Evolutionary conservation across 1,284 basidiomycete species (phyloP), one percentile per base, ranked within the genome.

Genomic region (Sanghuangporus baumii): DNA sequence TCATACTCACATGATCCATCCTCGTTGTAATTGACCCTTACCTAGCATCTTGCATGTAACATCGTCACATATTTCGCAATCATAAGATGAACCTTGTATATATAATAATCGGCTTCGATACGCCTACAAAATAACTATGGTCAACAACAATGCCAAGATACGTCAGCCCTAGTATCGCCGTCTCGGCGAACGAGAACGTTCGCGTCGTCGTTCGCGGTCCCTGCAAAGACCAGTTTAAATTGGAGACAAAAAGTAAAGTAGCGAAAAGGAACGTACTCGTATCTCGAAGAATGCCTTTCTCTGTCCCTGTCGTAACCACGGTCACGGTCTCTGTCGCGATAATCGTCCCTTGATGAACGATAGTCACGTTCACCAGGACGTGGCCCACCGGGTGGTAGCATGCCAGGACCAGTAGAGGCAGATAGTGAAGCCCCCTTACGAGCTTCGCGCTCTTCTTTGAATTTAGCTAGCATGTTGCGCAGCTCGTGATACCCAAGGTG

Each of bases 401-500:
- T 72, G 31, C 76, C 72, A 57, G 78, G 73, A 38, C 68, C 64
- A 16, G 64, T 57, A 51, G 72, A 69, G 7, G 74, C 68, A 46
- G 81, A 78, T 46, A 7, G 43, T n/a, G 43, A 12, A 51, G 84
- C 79, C 41, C 76, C 81, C 74, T 91, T 90, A 65, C 89, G 87
- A 73, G 92, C 91, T 76, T 93, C 90, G 61, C 93, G 86, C 63
- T 93, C 89, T 73, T 94, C 92, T 67, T 87, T 87, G 76, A 95
- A 96, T 73, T 93, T 91, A 59, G 80, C 75, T 65, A 99, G 84
- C 83, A 97, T 91, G 78, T 96, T 94, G 61, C 97, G 90, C 67
- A 99, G 81, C 76, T 98, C 95, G 74, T 98, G 93, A 77, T 99
- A 99, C 9, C 97, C 97, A 70, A 99, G 77, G 79, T 99, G 97